Conservation (phyloP, 2,329 filamentous ascomycete genomes). For the Aspergillus thermomutatus region DNA sequence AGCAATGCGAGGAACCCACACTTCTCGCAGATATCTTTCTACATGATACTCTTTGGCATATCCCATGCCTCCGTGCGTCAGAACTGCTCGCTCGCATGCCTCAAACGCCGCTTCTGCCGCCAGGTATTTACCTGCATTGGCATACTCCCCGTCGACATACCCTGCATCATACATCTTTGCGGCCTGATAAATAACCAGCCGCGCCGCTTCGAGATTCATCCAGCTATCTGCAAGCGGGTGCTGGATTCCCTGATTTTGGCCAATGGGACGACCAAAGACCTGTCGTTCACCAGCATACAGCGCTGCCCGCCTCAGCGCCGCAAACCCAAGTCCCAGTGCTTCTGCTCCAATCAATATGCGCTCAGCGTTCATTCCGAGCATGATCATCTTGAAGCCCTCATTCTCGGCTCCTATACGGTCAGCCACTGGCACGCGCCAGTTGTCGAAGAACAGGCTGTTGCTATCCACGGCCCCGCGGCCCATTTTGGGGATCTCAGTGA, state of each 20-base stretch:
- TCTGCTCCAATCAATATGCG: conserved; percentile 36
- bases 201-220: conserved; percentile 58
- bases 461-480: conserved; percentile 45
- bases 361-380: conserved; percentile 40
- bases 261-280: conserved; percentile 54
- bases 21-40: conserved; percentile 55
- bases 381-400: conserved; percentile 45
- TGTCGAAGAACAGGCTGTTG: conserved; percentile 45
- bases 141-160: conserved; percentile 51
- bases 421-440: conserved; percentile 38
- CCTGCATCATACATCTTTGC: conserved; percentile 53
- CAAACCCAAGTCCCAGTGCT: conserved; percentile 46
- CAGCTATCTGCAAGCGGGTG: conserved; percentile 55
- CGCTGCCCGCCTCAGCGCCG: conserved; percentile 41
- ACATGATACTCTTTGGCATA: conserved; percentile 60
- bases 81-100: conserved; percentile 53
- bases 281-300: conserved; percentile 48
- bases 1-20: conserved; percentile 56
- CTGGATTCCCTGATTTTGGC: conserved; percentile 55
- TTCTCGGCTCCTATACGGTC: conserved; percentile 43
- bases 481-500: conserved; percentile 47
- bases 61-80: conserved; percentile 57
- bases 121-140: conserved; percentile 58
- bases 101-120: conserved; percentile 57
- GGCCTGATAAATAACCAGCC: conserved; percentile 56